Conservation (phyloP, 2,329 filamentous ascomycete species). For the Trichoderma sp. region DNA sequence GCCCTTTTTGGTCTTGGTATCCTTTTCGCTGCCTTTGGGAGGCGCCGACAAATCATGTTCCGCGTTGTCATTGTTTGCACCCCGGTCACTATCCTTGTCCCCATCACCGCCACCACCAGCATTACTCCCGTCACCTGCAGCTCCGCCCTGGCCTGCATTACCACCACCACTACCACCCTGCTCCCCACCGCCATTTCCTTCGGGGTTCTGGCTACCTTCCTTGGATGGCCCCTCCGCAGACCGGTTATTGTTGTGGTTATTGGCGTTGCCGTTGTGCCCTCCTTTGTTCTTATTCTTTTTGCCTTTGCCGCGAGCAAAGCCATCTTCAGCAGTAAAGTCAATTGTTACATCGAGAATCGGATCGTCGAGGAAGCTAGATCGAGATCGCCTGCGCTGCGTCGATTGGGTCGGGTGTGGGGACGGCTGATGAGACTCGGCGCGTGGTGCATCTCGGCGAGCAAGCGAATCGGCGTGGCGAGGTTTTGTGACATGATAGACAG, state of each 20-base stretch:
- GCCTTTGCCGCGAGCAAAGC: conserved; percentile 53
- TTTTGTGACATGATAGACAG: conserved; percentile 30
- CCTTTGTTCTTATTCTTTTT: conserved; percentile 52
- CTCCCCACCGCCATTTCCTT: conserved; percentile 23
- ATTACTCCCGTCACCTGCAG: conserved; percentile 21
- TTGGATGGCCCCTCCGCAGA: conserved; percentile 43
- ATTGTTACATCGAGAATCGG: conserved; percentile 47
- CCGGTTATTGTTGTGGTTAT: conserved; percentile 36
- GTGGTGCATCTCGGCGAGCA: conserved; percentile 16
- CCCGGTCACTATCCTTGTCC: conserved; percentile 37
- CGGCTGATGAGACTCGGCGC: not conserved
- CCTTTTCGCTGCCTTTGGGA: conserved; percentile 43
- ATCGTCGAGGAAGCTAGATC: conserved; percentile 44
- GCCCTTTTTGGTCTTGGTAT: conserved; percentile 28
- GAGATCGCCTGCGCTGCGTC: conserved; percentile 19
- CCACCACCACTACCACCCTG: conserved; percentile 21
- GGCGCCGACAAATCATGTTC: conserved; percentile 31
- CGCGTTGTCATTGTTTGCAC: conserved; percentile 23
- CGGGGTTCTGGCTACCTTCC: conserved; percentile 22
- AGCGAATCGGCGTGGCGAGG: conserved; percentile 35
- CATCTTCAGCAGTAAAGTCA: conserved; percentile 57
- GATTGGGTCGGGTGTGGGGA: conserved; percentile 23
- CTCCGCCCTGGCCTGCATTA: conserved; percentile 21
- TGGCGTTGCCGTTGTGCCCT: not conserved
- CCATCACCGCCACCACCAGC: conserved; percentile 32